A percentile compares a stretch with the other conserved stretches of the same genome.
Evolutionary conservation across 106 monocot species (phyloP).

Genomic region (Phalaenopsis aphrodite): DNA sequence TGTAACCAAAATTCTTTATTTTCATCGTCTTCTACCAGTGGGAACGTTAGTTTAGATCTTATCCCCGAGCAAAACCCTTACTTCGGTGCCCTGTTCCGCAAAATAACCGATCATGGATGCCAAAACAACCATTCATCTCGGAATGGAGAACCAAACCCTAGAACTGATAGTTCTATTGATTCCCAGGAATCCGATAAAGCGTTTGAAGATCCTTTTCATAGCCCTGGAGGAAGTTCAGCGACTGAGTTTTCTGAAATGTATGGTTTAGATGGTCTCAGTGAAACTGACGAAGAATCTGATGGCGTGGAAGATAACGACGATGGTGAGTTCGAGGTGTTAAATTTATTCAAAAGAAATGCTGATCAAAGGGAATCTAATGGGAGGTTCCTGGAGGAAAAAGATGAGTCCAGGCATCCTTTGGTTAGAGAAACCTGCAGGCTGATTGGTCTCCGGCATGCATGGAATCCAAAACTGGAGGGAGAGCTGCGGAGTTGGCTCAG

Average conservation of each 20-base stretch:
- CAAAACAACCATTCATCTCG: neutral
- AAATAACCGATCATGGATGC: neutral
- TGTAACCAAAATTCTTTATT: neutral
- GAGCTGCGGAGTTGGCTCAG: constrained; percentile 55
- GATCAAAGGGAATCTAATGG: neutral
- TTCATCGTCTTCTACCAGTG: neutral
- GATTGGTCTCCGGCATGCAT: constrained; percentile 47
- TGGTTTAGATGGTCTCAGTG: constrained; percentile 9
- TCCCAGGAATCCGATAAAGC: neutral
- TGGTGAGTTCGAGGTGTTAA: constrained; percentile 16
- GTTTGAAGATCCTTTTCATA: neutral
- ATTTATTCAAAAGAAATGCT: constrained; percentile 13
- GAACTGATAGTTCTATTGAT: neutral
- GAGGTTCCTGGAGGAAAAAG: constrained; percentile 16
- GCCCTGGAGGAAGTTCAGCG: neutral
- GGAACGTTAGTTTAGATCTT: neutral
- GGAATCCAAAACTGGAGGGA: constrained; percentile 59
- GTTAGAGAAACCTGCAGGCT: constrained; percentile 69
- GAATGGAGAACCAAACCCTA: neutral
- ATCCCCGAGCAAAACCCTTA: neutral
- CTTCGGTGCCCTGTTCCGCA: neutral
- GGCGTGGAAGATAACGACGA: neutral
- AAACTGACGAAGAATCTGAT: constrained; percentile 16
- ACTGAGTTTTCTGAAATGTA: constrained; percentile 6
- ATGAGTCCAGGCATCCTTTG: constrained; percentile 41